Evolutionary conservation across 768 basidiomycete genomes (phyloP).

Genomic region (Phallus indusiatus): DNA sequence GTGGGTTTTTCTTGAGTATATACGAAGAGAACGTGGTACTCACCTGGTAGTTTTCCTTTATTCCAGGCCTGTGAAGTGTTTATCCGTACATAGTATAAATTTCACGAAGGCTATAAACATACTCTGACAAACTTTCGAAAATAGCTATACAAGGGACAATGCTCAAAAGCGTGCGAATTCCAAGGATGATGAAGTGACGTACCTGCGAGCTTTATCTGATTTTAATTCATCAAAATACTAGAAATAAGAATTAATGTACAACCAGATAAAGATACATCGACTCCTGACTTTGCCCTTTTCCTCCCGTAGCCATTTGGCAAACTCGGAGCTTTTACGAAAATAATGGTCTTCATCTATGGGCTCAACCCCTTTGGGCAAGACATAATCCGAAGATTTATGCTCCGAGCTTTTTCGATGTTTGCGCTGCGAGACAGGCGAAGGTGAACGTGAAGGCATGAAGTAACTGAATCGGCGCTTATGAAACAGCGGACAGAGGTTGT

Average conservation of each 20-base stretch:
- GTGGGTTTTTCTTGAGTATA: not conserved
- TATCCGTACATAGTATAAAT: not conserved
- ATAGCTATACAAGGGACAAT: slow-evolving; percentile 40
- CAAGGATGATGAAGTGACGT: slow-evolving; percentile 18
- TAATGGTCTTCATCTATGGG: slow-evolving; percentile 78
- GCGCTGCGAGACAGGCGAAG: not conserved
- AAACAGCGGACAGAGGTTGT: no score
- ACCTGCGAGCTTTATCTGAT: slow-evolving; percentile 74
- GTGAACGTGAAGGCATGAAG: slow-evolving; percentile 8
- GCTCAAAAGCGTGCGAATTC: not conserved
- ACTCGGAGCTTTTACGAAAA: slow-evolving; percentile 82
- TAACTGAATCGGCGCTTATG: no score
- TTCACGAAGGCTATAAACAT: slow-evolving; percentile 9
- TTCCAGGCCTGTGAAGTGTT: slow-evolving; percentile 58
- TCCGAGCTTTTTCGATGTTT: not conserved
- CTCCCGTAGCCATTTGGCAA: slow-evolving; percentile 79
- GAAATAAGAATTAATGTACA: not conserved
- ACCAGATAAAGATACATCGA: slow-evolving; percentile 12
- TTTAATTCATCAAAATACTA: slow-evolving; percentile 85
- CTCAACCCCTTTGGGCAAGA: slow-evolving; percentile 46
- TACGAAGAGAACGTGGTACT: slow-evolving; percentile 12
- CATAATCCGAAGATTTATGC: not conserved
- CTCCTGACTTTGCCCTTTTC: slow-evolving; percentile 45
- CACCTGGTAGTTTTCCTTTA: slow-evolving; percentile 61
- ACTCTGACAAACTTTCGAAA: slow-evolving; percentile 91